phyloP scores from a whole-genome alignment of 163 green algal genomes.

The Scenedesmus sp. region DNA sequence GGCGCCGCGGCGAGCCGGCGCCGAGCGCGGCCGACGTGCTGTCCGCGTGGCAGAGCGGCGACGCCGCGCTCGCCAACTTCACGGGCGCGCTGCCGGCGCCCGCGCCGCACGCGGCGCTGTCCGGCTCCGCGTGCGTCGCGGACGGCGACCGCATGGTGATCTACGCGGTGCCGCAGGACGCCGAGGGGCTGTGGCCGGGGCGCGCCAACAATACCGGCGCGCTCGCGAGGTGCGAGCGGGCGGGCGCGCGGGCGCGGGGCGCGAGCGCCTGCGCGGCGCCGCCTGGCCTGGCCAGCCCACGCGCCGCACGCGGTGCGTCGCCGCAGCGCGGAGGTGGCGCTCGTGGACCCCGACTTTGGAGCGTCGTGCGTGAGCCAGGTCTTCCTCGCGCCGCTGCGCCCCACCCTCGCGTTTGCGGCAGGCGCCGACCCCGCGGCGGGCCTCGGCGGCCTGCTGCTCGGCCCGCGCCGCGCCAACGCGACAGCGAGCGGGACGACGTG shows the following conservation, averaged over 20 bases:
- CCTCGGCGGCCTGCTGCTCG: conserved; percentile 17
- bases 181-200: conserved; percentile 38
- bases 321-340: conserved; percentile 6
- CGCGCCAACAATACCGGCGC: conserved; percentile 49
- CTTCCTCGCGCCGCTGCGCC: conserved; percentile 33
- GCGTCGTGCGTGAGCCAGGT: conserved; percentile 13
- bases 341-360: not conserved
- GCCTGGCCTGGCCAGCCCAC: not conserved
- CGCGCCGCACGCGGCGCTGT: not conserved
- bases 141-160: conserved; percentile 39
- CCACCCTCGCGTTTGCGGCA: conserved; percentile 12
- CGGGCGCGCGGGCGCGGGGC: too few relatives aligned
- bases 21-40: conserved; percentile 48
- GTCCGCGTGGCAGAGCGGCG: not conserved
- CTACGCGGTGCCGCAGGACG: conserved; percentile 52
- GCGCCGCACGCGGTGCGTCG: not conserved
- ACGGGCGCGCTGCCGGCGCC: conserved; percentile 26
- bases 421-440: not conserved
- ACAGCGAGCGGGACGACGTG: not conserved
- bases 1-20: not conserved
- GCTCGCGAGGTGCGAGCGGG: conserved; percentile 23
- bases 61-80: conserved; percentile 31
- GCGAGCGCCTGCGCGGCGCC: too few relatives aligned
- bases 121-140: conserved; percentile 29
- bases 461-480: not conserved